These are phyloP conservation scores for Heimioporus sp. DNA, from an alignment of 768 basidiomycete species.

Conservation along the genomic window DNA sequence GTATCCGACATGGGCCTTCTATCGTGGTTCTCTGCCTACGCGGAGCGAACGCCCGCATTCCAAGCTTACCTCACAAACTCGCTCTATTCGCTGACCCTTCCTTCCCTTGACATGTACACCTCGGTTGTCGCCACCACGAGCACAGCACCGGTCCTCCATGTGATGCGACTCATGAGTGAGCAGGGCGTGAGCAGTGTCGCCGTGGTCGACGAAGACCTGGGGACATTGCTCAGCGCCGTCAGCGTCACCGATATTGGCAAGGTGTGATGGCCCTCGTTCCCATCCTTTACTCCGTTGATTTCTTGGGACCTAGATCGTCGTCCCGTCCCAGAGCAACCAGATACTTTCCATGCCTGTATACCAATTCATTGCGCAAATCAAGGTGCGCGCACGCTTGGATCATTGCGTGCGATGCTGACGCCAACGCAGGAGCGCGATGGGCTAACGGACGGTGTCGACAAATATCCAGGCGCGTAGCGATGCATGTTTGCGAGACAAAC, in stretches of 20 bases:
- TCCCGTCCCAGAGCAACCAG: slow-evolving; percentile 77
- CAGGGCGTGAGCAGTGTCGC: slow-evolving; percentile 83
- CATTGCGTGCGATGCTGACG: not conserved
- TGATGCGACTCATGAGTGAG: slow-evolving; percentile 85
- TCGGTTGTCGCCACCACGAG: slow-evolving; percentile 65
- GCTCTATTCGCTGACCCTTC: slow-evolving; percentile 54
- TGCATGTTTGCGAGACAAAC: not conserved
- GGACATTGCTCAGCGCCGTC: slow-evolving; percentile 67
- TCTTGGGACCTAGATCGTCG: slow-evolving; percentile 54
- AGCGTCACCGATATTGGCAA: slow-evolving; percentile 83
- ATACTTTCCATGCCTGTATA: slow-evolving; percentile 67
- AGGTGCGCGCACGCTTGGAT: slow-evolving; percentile 39
- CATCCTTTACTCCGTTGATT: not conserved
- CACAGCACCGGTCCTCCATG: slow-evolving; percentile 64
- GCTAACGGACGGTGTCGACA: slow-evolving; percentile 75
- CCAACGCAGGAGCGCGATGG: slow-evolving; percentile 59
- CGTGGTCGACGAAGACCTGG: slow-evolving; percentile 64
- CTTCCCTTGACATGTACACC: slow-evolving; percentile 60
- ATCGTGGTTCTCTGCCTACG: slow-evolving; percentile 62
- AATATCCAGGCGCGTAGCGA: slow-evolving; percentile 60
- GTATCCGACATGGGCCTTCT: slow-evolving; percentile 76
- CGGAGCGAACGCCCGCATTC: slow-evolving; percentile 40
- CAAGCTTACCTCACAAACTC: slow-evolving; percentile 46
- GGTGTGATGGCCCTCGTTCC: slow-evolving; percentile 35
- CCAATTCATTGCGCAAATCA: slow-evolving; percentile 70